Evolutionary conservation across 495 filamentous ascomycete species (phyloP).

Genomic region (Clavariopsis aquatica): DNA sequence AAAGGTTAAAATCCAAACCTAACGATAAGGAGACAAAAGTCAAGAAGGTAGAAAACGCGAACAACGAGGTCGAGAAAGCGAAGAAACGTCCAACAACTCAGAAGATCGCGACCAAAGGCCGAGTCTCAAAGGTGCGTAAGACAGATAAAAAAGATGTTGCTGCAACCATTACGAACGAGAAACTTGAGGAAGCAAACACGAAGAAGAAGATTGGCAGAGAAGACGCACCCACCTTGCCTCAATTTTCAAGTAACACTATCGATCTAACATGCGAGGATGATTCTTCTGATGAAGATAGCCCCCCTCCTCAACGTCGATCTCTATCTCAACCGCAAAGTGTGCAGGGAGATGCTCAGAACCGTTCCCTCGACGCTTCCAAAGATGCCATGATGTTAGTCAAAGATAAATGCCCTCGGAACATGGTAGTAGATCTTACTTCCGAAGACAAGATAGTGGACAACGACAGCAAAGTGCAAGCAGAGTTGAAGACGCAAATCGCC

Average conservation of each 20-base stretch:
- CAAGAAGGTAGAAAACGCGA: background rate
- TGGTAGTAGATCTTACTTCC: background rate
- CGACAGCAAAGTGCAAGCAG: background rate
- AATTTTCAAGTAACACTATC: too few relatives aligned
- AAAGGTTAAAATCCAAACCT: slow-evolving; percentile 2
- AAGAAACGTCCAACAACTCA: background rate
- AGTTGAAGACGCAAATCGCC: background rate
- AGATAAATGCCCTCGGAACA: too few relatives aligned
- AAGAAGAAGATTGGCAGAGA: background rate
- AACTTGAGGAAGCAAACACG: too few relatives aligned
- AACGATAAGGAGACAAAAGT: background rate
- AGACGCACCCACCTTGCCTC: background rate
- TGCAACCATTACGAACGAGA: background rate
- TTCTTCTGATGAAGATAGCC: too few relatives aligned
- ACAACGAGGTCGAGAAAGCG: background rate
- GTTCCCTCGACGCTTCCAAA: too few relatives aligned
- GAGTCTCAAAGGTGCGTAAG: background rate
- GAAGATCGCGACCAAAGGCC: background rate
- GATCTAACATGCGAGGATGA: too few relatives aligned
- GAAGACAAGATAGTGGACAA: background rate
- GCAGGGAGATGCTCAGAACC: too few relatives aligned
- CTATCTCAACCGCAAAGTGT: too few relatives aligned
- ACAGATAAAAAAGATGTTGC: background rate
- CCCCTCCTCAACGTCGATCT: too few relatives aligned
- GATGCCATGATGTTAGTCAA: too few relatives aligned